These are phyloP conservation scores for Dendryphion nanum DNA, from an alignment of 2,329 filamentous ascomycete species.

Conservation along the genomic window DNA sequence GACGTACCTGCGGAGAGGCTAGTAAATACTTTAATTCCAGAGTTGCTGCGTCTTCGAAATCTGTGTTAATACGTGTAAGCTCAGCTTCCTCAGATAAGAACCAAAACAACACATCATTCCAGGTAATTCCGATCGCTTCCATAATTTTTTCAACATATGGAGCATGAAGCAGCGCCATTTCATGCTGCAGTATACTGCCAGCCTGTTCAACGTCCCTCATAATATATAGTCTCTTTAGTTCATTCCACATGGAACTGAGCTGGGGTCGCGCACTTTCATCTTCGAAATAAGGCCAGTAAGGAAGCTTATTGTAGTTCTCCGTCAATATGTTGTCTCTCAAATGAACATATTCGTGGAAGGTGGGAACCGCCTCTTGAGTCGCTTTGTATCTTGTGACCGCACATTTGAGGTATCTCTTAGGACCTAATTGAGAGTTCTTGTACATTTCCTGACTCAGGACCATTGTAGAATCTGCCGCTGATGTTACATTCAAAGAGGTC, in stretches of 20 bases:
- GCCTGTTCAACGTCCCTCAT: slow-evolving; percentile 23
- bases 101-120: slow-evolving; percentile 40
- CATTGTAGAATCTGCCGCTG: neutral
- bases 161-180: slow-evolving; percentile 37
- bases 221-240: slow-evolving; percentile 26
- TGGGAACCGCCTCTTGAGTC: slow-evolving; percentile 26
- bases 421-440: no score
- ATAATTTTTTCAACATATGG: slow-evolving; percentile 36
- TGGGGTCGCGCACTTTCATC: slow-evolving; percentile 26
- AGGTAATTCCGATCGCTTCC: slow-evolving; percentile 31
- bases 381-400: slow-evolving; percentile 16
- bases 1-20: no score
- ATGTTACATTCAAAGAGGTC: neutral
- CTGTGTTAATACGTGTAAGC: slow-evolving; percentile 14
- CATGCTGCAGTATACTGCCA: slow-evolving; percentile 30
- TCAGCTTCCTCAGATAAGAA: slow-evolving; percentile 34
- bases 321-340: slow-evolving; percentile 43
- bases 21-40: neutral
- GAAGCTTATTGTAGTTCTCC: slow-evolving; percentile 41
- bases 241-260: no score
- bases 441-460: neutral
- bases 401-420: no score
- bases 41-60: neutral
- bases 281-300: slow-evolving; percentile 35
- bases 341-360: slow-evolving; percentile 43